Base-by-base conservation (phyloP, 1,284 basidiomycete species). In the Cronartium ribicola region DNA sequence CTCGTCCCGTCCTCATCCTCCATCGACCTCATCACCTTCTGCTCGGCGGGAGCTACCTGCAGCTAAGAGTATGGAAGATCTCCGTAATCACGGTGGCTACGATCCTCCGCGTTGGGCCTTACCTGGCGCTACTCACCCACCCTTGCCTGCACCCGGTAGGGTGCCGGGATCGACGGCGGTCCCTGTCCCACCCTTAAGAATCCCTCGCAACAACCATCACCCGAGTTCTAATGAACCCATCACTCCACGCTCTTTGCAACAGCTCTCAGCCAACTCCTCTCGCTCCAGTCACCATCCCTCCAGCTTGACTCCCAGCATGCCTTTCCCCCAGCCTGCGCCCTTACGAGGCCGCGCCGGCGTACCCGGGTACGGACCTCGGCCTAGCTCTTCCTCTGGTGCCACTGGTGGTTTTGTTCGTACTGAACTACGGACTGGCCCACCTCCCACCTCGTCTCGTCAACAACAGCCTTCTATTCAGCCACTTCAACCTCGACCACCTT, bases 31-130 rank as follows among this genome's bases (percentile, higher is more conserved):
- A 14, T 29, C 36, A 14, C 5, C 63, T 29, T 20, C 39, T n/a
- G 13, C 39, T 44, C 57, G 72, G 11, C 43, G 61, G n/a, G 66
- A 67, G 67, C 20, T 75, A 20, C 72, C 67, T 5, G 5, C 66
- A 13, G 66, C 60, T 37, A 75, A 75, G 43, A 75, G 72, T 64
- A 75, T 75, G 72, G 72, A 75, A 40, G 72, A 75, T 10, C 48
- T 75, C 4, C 55, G 66, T 14, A 22, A 6, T 40, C 69, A 59
- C 5, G 44, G 37, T 62, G n/a, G 57, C 37, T n/a, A n/a, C 29
- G 64, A 74, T 10, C 41, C 51, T n/a, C 63, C 55, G 43, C 65
- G 57, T 17, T 46, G 66, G 39, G 37, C 46, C 8, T 48, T 44
- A 36, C 43, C 66, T 40, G 59, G 46, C 29, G n/a, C 55, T 37